These are phyloP conservation scores for Fusarium stilboides DNA, from an alignment of 2,329 filamentous ascomycete genomes.

Conservation along the genomic window DNA sequence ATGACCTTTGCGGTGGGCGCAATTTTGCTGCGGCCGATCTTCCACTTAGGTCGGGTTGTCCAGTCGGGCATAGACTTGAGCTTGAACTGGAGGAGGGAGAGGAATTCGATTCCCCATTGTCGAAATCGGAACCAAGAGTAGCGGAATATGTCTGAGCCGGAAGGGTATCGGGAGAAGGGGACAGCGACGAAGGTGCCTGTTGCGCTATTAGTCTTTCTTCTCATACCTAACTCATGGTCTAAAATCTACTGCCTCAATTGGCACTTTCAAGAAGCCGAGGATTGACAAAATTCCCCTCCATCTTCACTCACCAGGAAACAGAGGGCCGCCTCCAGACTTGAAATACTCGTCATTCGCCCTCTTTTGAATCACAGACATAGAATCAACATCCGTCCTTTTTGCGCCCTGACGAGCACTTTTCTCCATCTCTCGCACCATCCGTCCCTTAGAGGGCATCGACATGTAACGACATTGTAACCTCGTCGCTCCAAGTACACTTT, in stretches of 20 bases:
- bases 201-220: background rate
- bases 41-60: slow-evolving; percentile 60
- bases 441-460: slow-evolving; percentile 46
- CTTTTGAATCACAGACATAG: slow-evolving; percentile 53
- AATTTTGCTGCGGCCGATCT: slow-evolving; percentile 59
- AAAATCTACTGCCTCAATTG: slow-evolving; percentile 16
- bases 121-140: slow-evolving; percentile 59
- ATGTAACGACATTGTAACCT: slow-evolving; percentile 48
- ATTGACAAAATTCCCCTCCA: background rate
- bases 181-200: slow-evolving; percentile 66
- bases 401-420: slow-evolving; percentile 43
- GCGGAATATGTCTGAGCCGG: slow-evolving; percentile 46
- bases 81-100: slow-evolving; percentile 57
- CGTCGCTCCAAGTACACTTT: slow-evolving; percentile 40
- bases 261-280: background rate
- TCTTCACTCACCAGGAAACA: slow-evolving; percentile 54
- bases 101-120: slow-evolving; percentile 55
- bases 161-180: slow-evolving; percentile 56
- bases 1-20: slow-evolving; percentile 70
- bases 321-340: slow-evolving; percentile 52
- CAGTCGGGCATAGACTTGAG: slow-evolving; percentile 63
- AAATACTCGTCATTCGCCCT: slow-evolving; percentile 54
- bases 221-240: too few species aligned
- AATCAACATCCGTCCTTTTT: slow-evolving; percentile 48
- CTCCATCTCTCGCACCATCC: slow-evolving; percentile 51